phyloP scores from a whole-genome alignment of 2,329 filamentous ascomycete genomes.

The Raffaelea albimanens region DNA sequence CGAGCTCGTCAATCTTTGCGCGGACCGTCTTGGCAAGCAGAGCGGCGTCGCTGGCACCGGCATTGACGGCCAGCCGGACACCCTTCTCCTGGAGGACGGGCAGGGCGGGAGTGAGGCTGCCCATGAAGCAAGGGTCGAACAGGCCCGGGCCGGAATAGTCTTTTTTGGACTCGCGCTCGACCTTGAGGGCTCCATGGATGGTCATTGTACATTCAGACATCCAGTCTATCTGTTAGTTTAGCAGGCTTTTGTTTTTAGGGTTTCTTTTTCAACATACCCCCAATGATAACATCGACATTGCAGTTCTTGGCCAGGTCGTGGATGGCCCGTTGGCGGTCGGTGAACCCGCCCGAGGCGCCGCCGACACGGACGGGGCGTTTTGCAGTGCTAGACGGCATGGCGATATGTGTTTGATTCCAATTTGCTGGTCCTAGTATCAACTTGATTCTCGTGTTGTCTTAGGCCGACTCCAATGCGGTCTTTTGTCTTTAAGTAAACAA shows the following conservation, averaged over 20 bases:
- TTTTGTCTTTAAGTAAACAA: too few species aligned
- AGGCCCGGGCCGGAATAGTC: conserved; percentile 11
- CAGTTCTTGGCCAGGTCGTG: conserved; percentile 28
- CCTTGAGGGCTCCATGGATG: conserved; percentile 19
- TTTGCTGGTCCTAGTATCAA: too few species aligned
- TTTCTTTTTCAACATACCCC: conserved; percentile 6
- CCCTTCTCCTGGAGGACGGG: conserved; percentile 15
- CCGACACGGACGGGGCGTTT: conserved; percentile 30
- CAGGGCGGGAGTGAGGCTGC: conserved; percentile 20
- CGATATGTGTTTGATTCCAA: too few species aligned
- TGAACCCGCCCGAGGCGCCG: conserved; percentile 32
- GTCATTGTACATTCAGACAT: conserved; percentile 24
- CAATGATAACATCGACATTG: conserved; percentile 22
- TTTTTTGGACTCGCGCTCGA: conserved; percentile 14
- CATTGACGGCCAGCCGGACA: conserved; percentile 23
- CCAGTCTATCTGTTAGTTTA: conserved; percentile 13
- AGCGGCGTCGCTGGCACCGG: conserved; percentile 20
- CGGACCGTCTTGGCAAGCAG: conserved; percentile 11
- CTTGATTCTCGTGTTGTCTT: too few species aligned
- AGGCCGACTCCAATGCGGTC: too few species aligned
- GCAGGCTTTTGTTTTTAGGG: background rate
- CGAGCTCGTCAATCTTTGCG: conserved; percentile 13
- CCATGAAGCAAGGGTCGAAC: conserved; percentile 23
- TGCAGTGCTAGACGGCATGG: conserved; percentile 5
- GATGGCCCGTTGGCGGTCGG: conserved; percentile 31